A percentile compares a stretch with the other conserved stretches of the same genome.
Evolutionary conservation across 139 green algal genomes (phyloP).

Genomic region (Ulvella scutata): DNA sequence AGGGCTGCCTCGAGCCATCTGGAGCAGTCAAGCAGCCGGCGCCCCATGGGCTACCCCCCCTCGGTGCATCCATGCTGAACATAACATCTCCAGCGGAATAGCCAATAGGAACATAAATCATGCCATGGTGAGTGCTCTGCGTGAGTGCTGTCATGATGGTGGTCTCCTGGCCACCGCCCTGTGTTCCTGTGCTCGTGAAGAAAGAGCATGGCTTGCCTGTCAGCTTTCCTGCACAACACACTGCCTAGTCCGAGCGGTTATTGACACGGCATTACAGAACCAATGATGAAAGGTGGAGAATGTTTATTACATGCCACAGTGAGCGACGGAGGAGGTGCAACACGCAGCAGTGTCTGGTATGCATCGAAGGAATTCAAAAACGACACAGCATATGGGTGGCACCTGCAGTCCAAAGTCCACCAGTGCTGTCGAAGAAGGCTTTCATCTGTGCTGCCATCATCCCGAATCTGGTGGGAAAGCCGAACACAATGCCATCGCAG

Average conservation of each 20-base stretch:
- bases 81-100: constrained; percentile 24
- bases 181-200: constrained; percentile 34
- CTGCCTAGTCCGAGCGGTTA: not conserved
- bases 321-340: too few species aligned
- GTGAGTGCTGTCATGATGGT: constrained; percentile 45
- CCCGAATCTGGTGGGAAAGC: constrained; percentile 61
- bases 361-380: too few species aligned
- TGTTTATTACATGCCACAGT: too few species aligned
- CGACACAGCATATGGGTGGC: too few species aligned
- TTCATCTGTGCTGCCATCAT: constrained; percentile 52
- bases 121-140: constrained; percentile 66
- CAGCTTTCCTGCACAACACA: not conserved
- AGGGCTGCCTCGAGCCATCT: constrained; percentile 43
- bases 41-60: constrained; percentile 54
- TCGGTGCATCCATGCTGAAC: constrained; percentile 19
- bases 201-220: too few species aligned
- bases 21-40: constrained; percentile 41
- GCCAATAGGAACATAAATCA: constrained; percentile 66
- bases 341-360: too few species aligned
- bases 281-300: constrained; percentile 28
- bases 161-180: constrained; percentile 64
- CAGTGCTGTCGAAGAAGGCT: constrained; percentile 63
- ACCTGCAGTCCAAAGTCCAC: constrained; percentile 30
- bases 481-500: constrained; percentile 62
- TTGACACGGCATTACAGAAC: not conserved